A percentile compares a stretch with the other conserved stretches of the same genome.
phyloP scores from a whole-genome alignment of 768 basidiomycete species.

The Suillus sp. region DNA sequence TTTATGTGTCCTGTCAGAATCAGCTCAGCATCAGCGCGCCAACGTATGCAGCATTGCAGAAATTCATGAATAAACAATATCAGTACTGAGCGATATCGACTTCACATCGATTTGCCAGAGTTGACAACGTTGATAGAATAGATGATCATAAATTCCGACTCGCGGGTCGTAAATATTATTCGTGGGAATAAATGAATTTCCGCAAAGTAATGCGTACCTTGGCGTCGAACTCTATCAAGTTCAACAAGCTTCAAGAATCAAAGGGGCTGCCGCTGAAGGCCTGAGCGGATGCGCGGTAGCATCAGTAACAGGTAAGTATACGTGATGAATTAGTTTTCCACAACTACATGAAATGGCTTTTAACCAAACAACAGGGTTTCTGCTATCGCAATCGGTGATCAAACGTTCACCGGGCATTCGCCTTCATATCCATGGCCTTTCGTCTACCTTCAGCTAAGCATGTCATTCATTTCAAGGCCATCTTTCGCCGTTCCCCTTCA shows the following conservation, averaged over 20 bases:
- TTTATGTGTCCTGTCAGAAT: neutral
- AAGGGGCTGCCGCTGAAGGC: too few species aligned
- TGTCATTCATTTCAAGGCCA: neutral
- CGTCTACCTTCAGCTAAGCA: slow-evolving; percentile 1
- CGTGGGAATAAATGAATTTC: neutral
- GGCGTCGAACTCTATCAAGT: too few species aligned
- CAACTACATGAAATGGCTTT: neutral
- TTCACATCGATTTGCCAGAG: neutral
- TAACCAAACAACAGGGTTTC: neutral
- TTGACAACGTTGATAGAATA: neutral
- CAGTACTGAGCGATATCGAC: neutral
- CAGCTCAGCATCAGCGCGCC: neutral
- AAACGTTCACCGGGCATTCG: neutral
- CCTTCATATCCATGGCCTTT: slow-evolving; percentile 3
- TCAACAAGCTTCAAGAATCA: too few species aligned
- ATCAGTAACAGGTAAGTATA: neutral
- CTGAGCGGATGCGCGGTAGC: too few species aligned
- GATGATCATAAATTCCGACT: neutral
- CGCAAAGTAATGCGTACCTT: neutral
- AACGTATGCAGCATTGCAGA: neutral
- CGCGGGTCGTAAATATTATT: neutral
- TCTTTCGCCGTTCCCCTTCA: neutral
- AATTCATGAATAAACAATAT: neutral
- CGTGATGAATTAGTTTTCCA: neutral
- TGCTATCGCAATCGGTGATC: neutral